phyloP scores from a whole-genome alignment of 139 green algal genomes.

The Coccomyxa sp. region DNA sequence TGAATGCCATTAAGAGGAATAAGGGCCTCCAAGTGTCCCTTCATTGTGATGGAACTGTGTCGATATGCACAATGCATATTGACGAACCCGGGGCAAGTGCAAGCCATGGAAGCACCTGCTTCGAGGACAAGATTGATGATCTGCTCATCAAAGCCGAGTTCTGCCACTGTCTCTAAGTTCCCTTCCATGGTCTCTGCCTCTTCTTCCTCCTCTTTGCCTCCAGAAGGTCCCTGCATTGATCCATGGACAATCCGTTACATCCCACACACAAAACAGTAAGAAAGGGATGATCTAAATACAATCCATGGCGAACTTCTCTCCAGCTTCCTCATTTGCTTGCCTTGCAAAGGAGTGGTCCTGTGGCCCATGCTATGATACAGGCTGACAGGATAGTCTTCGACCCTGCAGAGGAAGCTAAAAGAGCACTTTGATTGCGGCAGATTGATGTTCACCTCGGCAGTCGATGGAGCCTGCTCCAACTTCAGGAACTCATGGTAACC shows the following conservation, averaged over 20 bases:
- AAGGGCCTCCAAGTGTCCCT: neutral
- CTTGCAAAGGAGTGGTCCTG: neutral
- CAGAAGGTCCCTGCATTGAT: neutral
- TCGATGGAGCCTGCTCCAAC: too few species aligned
- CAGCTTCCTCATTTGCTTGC: neutral
- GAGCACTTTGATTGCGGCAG: too few species aligned
- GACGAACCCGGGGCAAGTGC: neutral
- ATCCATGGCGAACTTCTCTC: neutral
- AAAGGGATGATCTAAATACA: neutral
- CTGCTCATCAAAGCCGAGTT: neutral
- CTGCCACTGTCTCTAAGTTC: neutral
- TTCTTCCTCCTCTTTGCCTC: neutral
- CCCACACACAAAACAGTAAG: neutral
- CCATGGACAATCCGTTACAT: neutral
- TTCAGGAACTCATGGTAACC: too few species aligned
- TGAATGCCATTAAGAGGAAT: neutral
- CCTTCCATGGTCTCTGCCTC: neutral
- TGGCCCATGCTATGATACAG: neutral
- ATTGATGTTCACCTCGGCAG: too few species aligned
- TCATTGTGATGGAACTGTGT: neutral
- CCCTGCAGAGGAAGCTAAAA: too few species aligned
- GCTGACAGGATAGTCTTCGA: neutral
- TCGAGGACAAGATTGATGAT: neutral
- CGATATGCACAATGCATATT: neutral
- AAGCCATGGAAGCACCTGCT: neutral